phyloP scores from a whole-genome alignment of 768 basidiomycete genomes.

The Suillus weaverae region DNA sequence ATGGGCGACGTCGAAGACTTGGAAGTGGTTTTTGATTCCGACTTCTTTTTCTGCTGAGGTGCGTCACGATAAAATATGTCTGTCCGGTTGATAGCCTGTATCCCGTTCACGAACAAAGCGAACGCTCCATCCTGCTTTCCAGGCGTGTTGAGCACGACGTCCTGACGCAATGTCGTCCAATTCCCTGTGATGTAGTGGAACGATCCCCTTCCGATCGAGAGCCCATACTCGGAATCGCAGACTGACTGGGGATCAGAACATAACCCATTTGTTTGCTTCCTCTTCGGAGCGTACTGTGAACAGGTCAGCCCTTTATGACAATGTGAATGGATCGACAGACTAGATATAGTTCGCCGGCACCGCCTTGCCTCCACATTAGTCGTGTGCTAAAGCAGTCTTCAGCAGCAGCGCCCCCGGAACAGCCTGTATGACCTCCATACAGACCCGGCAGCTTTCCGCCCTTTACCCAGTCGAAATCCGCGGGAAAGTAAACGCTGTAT shows the following conservation, averaged over 20 bases:
- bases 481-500: slow-evolving; percentile 79
- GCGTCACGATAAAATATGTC: slow-evolving; percentile 66
- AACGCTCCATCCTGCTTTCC: slow-evolving; percentile 69
- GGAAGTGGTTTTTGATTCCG: neutral
- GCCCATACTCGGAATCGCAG: slow-evolving; percentile 67
- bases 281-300: slow-evolving; percentile 71
- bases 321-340: slow-evolving; percentile 39
- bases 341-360: slow-evolving; percentile 75
- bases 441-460: slow-evolving; percentile 87
- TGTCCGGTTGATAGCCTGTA: slow-evolving; percentile 46
- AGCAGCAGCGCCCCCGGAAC: slow-evolving; percentile 77
- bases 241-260: slow-evolving; percentile 60
- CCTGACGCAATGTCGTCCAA: slow-evolving; percentile 77
- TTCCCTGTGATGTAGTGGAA: slow-evolving; percentile 60
- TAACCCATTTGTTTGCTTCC: slow-evolving; percentile 58
- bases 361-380: slow-evolving; percentile 75
- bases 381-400: slow-evolving; percentile 79
- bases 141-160: slow-evolving; percentile 71
- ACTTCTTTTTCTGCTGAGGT: slow-evolving; percentile 7
- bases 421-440: slow-evolving; percentile 64
- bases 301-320: neutral
- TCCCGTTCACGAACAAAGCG: slow-evolving; percentile 61
- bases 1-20: neutral
- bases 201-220: slow-evolving; percentile 73
- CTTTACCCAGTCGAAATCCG: slow-evolving; percentile 72